Percentiles rank a stretch among this genome's conserved stretches.
These are phyloP conservation scores for Lumnitzera littorea DNA, from an alignment of 345 rosid genomes.

Conservation along the genomic window DNA sequence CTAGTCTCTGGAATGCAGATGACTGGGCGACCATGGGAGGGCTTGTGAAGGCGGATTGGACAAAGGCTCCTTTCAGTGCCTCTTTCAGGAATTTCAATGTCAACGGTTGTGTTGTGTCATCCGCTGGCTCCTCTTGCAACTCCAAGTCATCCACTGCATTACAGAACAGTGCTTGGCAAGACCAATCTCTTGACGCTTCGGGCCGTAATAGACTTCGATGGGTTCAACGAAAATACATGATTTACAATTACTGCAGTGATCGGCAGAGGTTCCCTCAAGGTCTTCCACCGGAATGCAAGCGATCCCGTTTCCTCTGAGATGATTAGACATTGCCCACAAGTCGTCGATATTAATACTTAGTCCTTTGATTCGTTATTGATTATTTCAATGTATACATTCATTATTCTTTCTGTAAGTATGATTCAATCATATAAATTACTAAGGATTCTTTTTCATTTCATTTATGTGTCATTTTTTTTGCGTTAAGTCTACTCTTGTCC, in stretches of 20 bases:
- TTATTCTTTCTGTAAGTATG: too few relatives aligned
- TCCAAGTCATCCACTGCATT: background rate
- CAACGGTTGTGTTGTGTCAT: conserved; percentile 13
- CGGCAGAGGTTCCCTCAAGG: conserved; percentile 44
- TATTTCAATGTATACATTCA: too few relatives aligned
- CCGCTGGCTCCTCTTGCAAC: conserved; percentile 28
- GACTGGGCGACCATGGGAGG: too few relatives aligned
- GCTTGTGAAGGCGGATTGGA: too few relatives aligned
- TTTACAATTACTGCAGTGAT: conserved; percentile 49
- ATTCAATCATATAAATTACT: background rate
- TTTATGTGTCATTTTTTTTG: background rate
- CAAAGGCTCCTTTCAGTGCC: too few relatives aligned
- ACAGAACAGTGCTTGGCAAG: conserved; percentile 21
- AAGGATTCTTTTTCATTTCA: background rate
- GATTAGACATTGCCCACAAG: too few relatives aligned
- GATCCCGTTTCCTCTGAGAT: too few relatives aligned
- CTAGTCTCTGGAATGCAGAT: conserved; percentile 30
- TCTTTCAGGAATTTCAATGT: too few relatives aligned
- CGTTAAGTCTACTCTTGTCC: too few relatives aligned
- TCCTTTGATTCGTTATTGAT: too few relatives aligned
- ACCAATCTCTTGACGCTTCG: conserved; percentile 25
- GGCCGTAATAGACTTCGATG: conserved; percentile 29
- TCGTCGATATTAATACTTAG: too few relatives aligned
- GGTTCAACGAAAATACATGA: conserved; percentile 53
- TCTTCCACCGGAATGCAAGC: conserved; percentile 41